Conservation (phyloP, 2,329 filamentous ascomycete genomes). For the Periconia digitata region DNA sequence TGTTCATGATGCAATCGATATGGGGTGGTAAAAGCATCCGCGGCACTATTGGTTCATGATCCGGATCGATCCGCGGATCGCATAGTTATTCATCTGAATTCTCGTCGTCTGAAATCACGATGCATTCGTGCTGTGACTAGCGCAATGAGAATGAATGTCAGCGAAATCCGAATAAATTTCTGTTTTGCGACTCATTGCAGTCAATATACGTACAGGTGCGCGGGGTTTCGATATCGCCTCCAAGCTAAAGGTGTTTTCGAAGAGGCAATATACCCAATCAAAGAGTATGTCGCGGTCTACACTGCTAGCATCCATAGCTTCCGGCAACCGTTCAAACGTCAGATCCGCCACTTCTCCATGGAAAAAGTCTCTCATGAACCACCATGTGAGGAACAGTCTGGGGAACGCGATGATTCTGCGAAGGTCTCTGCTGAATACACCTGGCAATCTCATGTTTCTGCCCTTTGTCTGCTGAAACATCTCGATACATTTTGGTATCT, state of each 20-base stretch:
- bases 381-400: constrained; percentile 40
- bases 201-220: too few relatives aligned
- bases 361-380: constrained; percentile 27
- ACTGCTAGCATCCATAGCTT: constrained; percentile 11
- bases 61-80: not conserved
- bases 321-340: constrained; percentile 20
- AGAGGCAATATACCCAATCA: constrained; percentile 25
- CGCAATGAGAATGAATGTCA: too few relatives aligned
- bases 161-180: too few relatives aligned
- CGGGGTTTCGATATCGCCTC: constrained; percentile 21
- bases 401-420: constrained; percentile 28
- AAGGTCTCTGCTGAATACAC: constrained; percentile 26
- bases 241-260: constrained; percentile 27
- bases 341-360: constrained; percentile 4
- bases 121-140: constrained; percentile 29
- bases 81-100: not conserved
- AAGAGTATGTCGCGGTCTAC: constrained; percentile 23
- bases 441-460: constrained; percentile 22
- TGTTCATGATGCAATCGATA: too few relatives aligned
- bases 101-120: constrained; percentile 33
- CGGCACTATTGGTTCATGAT: not conserved
- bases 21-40: too few relatives aligned
- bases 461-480: constrained; percentile 19
- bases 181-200: too few relatives aligned
- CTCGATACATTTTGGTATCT: constrained; percentile 25